Conservation (phyloP, 2,329 filamentous ascomycete species). For the Alternaria arbusti region DNA sequence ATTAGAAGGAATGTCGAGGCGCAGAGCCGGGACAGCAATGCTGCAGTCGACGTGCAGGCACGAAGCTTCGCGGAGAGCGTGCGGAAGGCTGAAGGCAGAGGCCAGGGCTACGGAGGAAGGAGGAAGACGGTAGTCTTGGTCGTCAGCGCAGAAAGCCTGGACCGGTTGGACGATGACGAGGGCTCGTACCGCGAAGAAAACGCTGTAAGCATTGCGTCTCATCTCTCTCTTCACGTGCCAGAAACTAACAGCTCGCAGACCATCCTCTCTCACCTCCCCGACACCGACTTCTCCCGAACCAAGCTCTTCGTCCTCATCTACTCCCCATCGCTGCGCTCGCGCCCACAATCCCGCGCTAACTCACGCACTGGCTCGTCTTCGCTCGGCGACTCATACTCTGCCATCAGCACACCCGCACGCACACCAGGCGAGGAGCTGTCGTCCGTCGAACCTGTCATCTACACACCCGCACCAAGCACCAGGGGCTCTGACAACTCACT, state of each 20-base stretch:
- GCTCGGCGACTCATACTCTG: conserved; percentile 84
- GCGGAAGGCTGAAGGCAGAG: conserved; percentile 21
- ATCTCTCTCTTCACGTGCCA: not conserved
- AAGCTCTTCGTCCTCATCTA: conserved; percentile 91
- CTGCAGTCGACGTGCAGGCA: conserved; percentile 42
- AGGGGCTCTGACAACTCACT: conserved; percentile 55
- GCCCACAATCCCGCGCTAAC: conserved; percentile 46
- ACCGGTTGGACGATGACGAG: conserved; percentile 62
- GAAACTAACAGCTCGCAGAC: conserved; percentile 48
- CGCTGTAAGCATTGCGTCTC: conserved; percentile 66
- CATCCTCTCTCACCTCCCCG: conserved; percentile 86
- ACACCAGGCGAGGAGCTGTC: conserved; percentile 67
- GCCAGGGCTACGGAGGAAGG: conserved; percentile 29
- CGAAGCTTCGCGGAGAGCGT: conserved; percentile 41
- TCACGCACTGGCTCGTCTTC: conserved; percentile 55
- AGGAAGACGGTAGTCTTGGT: conserved; percentile 84
- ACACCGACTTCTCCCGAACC: conserved; percentile 73
- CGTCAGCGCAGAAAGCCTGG: conserved; percentile 76
- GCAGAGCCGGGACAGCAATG: conserved; percentile 43
- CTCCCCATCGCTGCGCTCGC: conserved; percentile 77
- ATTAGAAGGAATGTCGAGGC: conserved; percentile 59
- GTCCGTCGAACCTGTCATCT: conserved; percentile 49
- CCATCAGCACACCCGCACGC: conserved; percentile 74
- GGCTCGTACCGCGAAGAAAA: conserved; percentile 71
- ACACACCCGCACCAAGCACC: conserved; percentile 44